phyloP scores from a whole-genome alignment of 2,329 filamentous ascomycete species.

The Talaromyces sp. region DNA sequence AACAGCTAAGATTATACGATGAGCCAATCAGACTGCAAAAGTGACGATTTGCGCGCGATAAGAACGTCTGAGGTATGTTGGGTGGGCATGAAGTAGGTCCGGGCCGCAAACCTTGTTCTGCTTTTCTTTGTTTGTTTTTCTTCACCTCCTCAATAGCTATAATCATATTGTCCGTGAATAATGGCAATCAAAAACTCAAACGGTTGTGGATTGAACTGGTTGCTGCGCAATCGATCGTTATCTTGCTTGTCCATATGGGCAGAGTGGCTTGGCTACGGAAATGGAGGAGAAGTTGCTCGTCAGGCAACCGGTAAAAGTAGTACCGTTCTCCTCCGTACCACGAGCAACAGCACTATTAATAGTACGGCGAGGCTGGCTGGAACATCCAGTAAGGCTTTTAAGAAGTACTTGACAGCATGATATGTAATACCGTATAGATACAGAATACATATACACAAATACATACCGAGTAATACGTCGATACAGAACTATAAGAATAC shows the following conservation, averaged over 20 bases:
- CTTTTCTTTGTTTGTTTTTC: slow-evolving; percentile 1
- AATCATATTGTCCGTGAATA: background rate
- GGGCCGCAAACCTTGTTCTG: slow-evolving; percentile 17
- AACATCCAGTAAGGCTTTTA: background rate
- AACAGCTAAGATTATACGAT: background rate
- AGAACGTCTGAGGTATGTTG: slow-evolving; percentile 11
- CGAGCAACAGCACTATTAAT: background rate
- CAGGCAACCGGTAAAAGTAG: background rate
- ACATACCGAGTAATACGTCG: background rate
- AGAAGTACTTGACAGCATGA: background rate
- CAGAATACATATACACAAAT: background rate
- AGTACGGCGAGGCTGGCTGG: slow-evolving; percentile 4
- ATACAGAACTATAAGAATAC: background rate
- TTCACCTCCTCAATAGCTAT: background rate
- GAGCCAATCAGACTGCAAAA: background rate
- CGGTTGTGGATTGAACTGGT: background rate
- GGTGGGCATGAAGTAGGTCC: slow-evolving; percentile 14
- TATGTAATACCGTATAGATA: background rate
- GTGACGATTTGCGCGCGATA: slow-evolving; percentile 9
- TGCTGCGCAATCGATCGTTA: background rate
- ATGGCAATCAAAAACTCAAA: background rate
- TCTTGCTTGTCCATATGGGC: background rate
- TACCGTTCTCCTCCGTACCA: background rate
- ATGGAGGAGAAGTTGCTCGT: background rate
- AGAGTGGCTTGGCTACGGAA: background rate